A percentile compares a stretch with the other conserved stretches of the same genome.
These are phyloP conservation scores for Sporothrix dimorphospora DNA, from an alignment of 2,329 filamentous ascomycete genomes.

Conservation along the genomic window DNA sequence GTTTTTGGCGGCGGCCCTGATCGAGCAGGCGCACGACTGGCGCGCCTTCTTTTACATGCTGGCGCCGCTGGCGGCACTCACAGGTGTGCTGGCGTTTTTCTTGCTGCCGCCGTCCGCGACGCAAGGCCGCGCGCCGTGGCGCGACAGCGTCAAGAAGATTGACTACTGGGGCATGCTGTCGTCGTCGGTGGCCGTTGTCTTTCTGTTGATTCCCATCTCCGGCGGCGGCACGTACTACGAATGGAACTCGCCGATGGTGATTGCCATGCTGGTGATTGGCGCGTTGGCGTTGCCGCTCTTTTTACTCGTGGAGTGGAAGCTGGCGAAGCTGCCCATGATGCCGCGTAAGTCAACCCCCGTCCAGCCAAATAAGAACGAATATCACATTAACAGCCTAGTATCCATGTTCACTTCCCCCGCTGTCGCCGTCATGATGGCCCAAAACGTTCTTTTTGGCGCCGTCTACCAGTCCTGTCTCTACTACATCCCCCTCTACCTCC, in stretches of 20 bases:
- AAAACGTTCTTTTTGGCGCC: constrained; percentile 32
- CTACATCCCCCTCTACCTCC: constrained; percentile 40
- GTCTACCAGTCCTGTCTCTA: constrained; percentile 32
- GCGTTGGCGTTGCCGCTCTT: constrained; percentile 25
- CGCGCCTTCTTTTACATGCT: constrained; percentile 51
- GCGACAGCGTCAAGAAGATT: constrained; percentile 56
- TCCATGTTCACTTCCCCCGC: constrained; percentile 30
- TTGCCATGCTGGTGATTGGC: constrained; percentile 54
- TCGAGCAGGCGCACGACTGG: constrained; percentile 42
- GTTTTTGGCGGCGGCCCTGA: constrained; percentile 48
- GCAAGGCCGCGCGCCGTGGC: not conserved
- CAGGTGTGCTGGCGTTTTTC: constrained; percentile 47
- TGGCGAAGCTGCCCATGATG: constrained; percentile 33
- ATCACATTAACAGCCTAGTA: not conserved
- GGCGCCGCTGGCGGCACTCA: constrained; percentile 50
- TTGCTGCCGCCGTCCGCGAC: constrained; percentile 42
- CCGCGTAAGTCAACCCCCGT: no score
- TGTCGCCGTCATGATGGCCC: constrained; percentile 27
- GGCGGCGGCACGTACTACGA: constrained; percentile 59
- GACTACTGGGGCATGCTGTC: constrained; percentile 62
- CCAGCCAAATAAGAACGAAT: no score
- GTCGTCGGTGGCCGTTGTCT: constrained; percentile 58
- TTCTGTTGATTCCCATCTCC: constrained; percentile 66
- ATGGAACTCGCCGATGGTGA: constrained; percentile 61
- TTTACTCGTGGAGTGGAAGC: constrained; percentile 28